Percentiles rank a stretch among this genome's conserved stretches.
These are phyloP conservation scores for Ophiosphaerella narmari DNA, from an alignment of 2,329 filamentous ascomycete species.

Conservation along the genomic window DNA sequence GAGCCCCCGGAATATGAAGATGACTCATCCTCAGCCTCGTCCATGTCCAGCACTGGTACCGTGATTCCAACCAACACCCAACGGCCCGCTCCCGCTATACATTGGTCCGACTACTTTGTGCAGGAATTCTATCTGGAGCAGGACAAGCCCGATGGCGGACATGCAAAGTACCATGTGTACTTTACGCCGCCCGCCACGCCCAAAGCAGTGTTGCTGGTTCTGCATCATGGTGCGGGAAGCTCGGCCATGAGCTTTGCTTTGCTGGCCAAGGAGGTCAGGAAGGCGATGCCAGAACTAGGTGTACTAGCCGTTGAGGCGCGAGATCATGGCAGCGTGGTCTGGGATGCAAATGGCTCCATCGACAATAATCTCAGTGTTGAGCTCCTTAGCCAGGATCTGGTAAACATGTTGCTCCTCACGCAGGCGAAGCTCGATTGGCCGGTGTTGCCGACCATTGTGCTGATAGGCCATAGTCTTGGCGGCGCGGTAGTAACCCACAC, in stretches of 20 bases:
- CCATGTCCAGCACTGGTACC: constrained; percentile 92
- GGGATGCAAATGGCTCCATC: constrained; percentile 39
- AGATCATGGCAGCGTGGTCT: constrained; percentile 75
- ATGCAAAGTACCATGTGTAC: constrained; percentile 80
- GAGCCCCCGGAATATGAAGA: constrained; percentile 59
- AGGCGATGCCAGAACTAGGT: constrained; percentile 76
- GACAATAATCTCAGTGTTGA: constrained; percentile 71
- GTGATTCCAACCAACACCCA: constrained; percentile 77
- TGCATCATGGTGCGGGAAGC: constrained; percentile 93
- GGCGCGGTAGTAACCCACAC: constrained; percentile 89
- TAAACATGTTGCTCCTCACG: constrained; percentile 70
- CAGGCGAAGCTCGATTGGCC: constrained; percentile 73
- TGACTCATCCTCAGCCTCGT: constrained; percentile 65
- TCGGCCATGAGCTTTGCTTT: constrained; percentile 91
- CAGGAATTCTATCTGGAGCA: constrained; percentile 77
- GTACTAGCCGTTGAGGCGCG: constrained; percentile 85
- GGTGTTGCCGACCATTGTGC: constrained; percentile 72
- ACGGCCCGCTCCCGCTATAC: constrained; percentile 64
- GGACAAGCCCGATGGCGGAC: constrained; percentile 37
- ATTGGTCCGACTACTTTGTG: constrained; percentile 91
- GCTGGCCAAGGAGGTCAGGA: constrained; percentile 76
- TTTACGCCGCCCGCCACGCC: constrained; percentile 73
- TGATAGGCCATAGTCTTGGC: constrained; percentile 91
- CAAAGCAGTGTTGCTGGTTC: constrained; percentile 82
- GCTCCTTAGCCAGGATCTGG: constrained; percentile 74